Base-by-base conservation (phyloP, 2,329 filamentous ascomycete species). In the Colletotrichum sidae region DNA sequence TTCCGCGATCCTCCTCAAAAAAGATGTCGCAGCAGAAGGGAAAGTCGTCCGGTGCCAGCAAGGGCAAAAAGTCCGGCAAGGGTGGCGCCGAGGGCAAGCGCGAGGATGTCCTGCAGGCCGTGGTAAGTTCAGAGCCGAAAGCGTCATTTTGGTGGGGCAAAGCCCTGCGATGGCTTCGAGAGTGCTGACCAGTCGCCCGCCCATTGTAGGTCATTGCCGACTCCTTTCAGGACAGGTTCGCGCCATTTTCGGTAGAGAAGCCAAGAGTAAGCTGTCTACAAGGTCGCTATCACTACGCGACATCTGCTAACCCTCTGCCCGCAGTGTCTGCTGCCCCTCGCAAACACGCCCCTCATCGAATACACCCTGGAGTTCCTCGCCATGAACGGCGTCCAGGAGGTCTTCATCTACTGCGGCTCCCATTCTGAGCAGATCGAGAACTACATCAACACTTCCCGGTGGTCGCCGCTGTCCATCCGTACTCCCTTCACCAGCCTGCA, bases 321-420 rank as follows among this genome's bases (percentile, higher is more conserved):
- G 37, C 73, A 96, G 92, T 98, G 96, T 82, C 90, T 99, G 38
- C 85, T 99, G 7, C 94, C 95, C 10, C 86, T 99, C 66, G 96
- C 93, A 66, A 98, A 98, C 77, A 94, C 91, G 2, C 95, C 96
- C 41, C 84, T 99, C 68, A 97, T 99, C 80, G 96, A 99, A 78
- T 98, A 99, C 77, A 98, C 95, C 4, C 89, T 98, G 73, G 94
- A 98, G 75, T 98, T 97, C 73, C 89, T 99, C 1, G 94, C 94
- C 69, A 95, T 95, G 85, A 94, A 96, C 64, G 94, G 94, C 63
- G 94, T 98, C n/a, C 90, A 96, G 71, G 93, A 97, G 70, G 92
- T 98, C 58, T 97, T 92, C 76, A 87, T 99, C 64, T 98, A 97
- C 81, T 95, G 92, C 72, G 92, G 93, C 66, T 90, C 93, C 35